Percentiles rank a stretch among this genome's conserved stretches.
Conservation (phyloP, 768 basidiomycete genomes). For the Sarcodon aspratus region DNA sequence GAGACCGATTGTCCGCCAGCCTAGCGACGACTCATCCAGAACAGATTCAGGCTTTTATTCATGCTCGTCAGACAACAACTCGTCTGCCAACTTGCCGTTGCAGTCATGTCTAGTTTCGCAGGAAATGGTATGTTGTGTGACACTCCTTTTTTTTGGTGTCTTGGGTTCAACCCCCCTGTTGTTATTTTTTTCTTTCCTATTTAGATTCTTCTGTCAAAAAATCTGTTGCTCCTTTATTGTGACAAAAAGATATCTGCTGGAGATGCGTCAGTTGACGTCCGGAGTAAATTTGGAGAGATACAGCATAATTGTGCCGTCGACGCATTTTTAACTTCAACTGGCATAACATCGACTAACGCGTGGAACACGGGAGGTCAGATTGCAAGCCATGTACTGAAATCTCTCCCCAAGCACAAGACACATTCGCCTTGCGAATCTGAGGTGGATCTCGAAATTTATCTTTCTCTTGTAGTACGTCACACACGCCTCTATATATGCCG, state of each 20-base stretch:
- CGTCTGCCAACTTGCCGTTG: neutral
- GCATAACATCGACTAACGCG: neutral
- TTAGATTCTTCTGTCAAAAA: neutral
- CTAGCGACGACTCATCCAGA: neutral
- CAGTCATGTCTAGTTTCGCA: neutral
- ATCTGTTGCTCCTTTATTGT: neutral
- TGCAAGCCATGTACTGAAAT: neutral
- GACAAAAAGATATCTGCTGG: neutral
- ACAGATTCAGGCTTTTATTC: neutral
- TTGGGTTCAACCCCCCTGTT: neutral
- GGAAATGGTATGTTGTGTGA: neutral
- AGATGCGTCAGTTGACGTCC: neutral
- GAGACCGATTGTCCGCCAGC: neutral
- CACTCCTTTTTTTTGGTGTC: neutral
- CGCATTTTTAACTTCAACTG: neutral
- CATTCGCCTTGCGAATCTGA: neutral
- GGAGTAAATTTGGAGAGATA: neutral
- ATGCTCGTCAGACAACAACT: neutral
- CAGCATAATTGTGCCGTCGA: neutral
- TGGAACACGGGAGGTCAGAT: neutral
- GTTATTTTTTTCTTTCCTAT: neutral
- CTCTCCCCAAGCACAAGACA: neutral
- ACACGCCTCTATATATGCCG: neutral
- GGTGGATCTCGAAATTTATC: neutral
- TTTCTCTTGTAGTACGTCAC: neutral